These are phyloP conservation scores for Dysphania ambrosioides DNA, from an alignment of 148 eudicot species.

Conservation along the genomic window DNA sequence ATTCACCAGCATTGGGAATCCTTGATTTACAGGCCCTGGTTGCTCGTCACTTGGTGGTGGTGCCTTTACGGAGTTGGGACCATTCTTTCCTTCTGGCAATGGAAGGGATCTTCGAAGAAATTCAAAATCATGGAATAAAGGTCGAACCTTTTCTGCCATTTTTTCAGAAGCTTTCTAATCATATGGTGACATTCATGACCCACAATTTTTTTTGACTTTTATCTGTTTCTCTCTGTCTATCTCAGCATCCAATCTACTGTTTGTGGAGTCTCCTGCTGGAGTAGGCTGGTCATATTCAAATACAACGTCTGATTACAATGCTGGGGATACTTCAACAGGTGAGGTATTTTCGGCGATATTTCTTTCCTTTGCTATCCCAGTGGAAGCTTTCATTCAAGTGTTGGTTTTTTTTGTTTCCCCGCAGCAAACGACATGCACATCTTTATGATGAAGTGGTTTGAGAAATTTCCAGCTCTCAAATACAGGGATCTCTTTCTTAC, in stretches of 20 bases:
- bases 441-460: constrained; percentile 76
- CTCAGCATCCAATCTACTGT: constrained; percentile 81
- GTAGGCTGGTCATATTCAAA: constrained; percentile 99
- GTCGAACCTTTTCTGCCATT: constrained; percentile 24
- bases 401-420: not conserved
- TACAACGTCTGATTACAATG: constrained; percentile 62
- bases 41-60: constrained; percentile 93
- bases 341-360: no score
- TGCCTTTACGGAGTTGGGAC: constrained; percentile 91
- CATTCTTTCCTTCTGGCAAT: constrained; percentile 82
- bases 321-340: constrained; percentile 84
- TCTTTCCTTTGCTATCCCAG: no score
- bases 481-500: constrained; percentile 69
- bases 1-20: no score
- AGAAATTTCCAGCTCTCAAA: constrained; percentile 68
- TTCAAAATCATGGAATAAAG: constrained; percentile 85
- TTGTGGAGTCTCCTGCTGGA: constrained; percentile 97
- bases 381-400: no score
- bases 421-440: constrained; percentile 81
- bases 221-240: not conserved
- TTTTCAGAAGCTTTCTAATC: no score
- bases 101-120: constrained; percentile 75
- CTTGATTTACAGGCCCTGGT: constrained; percentile 81
- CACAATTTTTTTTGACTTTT: no score
- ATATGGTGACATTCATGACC: no score